A percentile compares a stretch with the other conserved stretches of the same genome.
phyloP scores from a whole-genome alignment of 106 monocot genomes.

The Dendrobium officinale region DNA sequence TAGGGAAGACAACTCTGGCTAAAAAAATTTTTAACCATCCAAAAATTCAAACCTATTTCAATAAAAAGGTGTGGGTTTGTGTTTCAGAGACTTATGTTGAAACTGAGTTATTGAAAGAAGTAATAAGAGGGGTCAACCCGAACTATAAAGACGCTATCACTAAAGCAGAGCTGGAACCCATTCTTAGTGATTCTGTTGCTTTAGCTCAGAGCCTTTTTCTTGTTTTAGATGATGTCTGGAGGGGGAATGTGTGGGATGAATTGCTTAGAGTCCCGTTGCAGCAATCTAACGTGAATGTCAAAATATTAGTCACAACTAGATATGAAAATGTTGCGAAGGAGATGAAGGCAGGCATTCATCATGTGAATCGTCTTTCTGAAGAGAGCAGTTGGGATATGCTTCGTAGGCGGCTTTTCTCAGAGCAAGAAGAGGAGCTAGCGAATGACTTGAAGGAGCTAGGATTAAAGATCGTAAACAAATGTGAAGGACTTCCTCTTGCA shows the following conservation, averaged over 20 bases:
- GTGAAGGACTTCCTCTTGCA: too few species aligned
- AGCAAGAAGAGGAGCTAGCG: too few species aligned
- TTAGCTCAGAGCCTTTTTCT: conserved; percentile 23
- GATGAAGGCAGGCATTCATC: conserved; percentile 24
- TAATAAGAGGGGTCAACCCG: conserved; percentile 19
- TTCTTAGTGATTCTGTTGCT: neutral
- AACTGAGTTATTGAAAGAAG: conserved; percentile 6
- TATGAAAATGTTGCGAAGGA: conserved; percentile 12
- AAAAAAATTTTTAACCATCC: conserved; percentile 27
- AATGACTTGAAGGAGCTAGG: too few species aligned
- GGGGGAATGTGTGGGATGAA: conserved; percentile 27
- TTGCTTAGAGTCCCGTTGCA: conserved; percentile 20
- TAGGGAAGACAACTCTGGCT: conserved; percentile 16
- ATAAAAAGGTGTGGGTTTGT: conserved; percentile 37
- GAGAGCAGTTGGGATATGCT: too few species aligned
- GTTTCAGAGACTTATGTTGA: conserved; percentile 24
- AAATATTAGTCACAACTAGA: conserved; percentile 39
- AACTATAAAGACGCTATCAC: too few species aligned
- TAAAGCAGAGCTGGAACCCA: conserved; percentile 6
- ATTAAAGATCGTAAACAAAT: too few species aligned
- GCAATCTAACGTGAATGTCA: neutral
- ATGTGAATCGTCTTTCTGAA: too few species aligned
- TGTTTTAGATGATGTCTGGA: conserved; percentile 47
- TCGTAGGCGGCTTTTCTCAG: too few species aligned
- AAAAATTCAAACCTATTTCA: conserved; percentile 12